Evolutionary conservation across 148 eudicot species (phyloP).

Genomic region (Arbutus unedo): DNA sequence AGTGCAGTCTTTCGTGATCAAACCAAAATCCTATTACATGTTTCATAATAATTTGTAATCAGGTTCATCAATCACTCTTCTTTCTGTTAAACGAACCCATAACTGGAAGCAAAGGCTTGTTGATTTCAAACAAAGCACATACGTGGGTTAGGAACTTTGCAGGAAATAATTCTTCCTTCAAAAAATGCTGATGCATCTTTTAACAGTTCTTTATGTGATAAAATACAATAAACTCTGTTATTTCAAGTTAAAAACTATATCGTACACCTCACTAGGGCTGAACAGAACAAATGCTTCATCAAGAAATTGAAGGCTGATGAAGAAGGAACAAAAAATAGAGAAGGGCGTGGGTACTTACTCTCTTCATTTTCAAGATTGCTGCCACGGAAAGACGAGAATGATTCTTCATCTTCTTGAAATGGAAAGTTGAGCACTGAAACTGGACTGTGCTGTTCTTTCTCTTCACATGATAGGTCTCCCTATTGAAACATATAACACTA

Average conservation of each 20-base stretch:
- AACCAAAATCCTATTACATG: too few species aligned
- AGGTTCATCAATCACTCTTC: too few species aligned
- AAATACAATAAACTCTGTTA: neutral
- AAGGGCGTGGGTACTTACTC: constrained; percentile 25
- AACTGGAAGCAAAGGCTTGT: too few species aligned
- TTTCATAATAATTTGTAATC: too few species aligned
- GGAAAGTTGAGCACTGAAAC: constrained; percentile 60
- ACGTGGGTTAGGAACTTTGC: too few species aligned
- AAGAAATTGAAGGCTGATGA: neutral
- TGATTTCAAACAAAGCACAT: too few species aligned
- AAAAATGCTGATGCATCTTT: neutral
- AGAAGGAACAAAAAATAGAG: neutral
- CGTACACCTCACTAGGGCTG: neutral
- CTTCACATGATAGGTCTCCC: constrained; percentile 30
- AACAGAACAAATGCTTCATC: neutral
- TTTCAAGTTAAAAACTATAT: neutral
- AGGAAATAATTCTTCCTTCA: neutral
- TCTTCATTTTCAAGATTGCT: constrained; percentile 37
- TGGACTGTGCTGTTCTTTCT: constrained; percentile 56
- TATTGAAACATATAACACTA: constrained; percentile 9
- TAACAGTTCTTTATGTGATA: neutral
- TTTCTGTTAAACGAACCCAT: too few species aligned
- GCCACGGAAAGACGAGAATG: constrained; percentile 27
- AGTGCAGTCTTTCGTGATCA: too few species aligned
- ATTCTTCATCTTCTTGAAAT: constrained; percentile 40